Percentiles rank a stretch among this genome's conserved stretches.
phyloP scores from a whole-genome alignment of 2,329 filamentous ascomycete genomes.

The Cadophora luteo-olivacea region DNA sequence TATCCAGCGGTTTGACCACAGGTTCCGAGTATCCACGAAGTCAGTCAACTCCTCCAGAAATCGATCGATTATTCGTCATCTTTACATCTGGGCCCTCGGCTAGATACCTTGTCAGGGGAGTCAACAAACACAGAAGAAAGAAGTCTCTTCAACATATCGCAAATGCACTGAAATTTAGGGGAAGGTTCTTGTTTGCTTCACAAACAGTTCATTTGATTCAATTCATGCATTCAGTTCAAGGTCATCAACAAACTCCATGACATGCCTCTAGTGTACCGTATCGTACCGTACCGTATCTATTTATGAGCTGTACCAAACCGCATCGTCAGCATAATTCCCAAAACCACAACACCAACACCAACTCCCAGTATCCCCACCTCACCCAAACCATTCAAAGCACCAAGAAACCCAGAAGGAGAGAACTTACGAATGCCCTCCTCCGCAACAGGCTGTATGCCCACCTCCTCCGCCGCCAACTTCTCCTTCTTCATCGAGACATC shows the following conservation, averaged over 20 bases:
- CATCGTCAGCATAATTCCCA: slow-evolving; percentile 9
- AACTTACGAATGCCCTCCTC: slow-evolving; percentile 61
- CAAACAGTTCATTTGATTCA: neutral
- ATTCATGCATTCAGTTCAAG: slow-evolving; percentile 2
- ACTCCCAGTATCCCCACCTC: neutral
- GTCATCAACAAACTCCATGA: neutral
- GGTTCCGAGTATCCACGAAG: too few species aligned
- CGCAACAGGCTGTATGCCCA: slow-evolving; percentile 61
- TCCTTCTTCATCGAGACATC: slow-evolving; percentile 61
- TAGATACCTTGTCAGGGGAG: too few species aligned
- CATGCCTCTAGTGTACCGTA: neutral
- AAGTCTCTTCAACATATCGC: neutral
- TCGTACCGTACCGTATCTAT: slow-evolving; percentile 5
- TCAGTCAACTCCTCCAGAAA: too few species aligned
- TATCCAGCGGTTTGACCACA: too few species aligned
- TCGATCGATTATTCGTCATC: too few species aligned
- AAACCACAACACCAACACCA: neutral
- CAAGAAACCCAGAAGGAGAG: neutral
- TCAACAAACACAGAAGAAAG: too few species aligned
- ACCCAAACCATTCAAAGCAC: neutral
- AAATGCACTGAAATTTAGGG: neutral
- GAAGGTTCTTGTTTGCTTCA: too few species aligned
- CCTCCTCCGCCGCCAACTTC: slow-evolving; percentile 65
- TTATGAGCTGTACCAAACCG: slow-evolving; percentile 20
- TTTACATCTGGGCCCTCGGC: too few species aligned